Percentiles rank a stretch among this genome's conserved stretches.
These are phyloP conservation scores for Jaapia argillacea DNA, from an alignment of 768 basidiomycete genomes.

Conservation along the genomic window DNA sequence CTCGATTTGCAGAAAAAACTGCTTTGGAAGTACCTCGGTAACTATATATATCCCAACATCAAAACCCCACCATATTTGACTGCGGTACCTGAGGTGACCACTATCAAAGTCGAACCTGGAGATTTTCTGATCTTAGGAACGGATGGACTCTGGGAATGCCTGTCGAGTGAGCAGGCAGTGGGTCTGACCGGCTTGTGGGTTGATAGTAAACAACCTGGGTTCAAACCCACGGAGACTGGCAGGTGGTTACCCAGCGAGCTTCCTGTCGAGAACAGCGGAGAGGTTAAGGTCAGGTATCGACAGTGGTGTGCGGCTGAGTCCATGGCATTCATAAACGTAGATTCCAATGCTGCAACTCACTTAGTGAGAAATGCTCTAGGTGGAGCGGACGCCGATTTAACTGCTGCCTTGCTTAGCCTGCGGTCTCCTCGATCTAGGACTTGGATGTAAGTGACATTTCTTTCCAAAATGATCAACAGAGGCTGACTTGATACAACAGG, in stretches of 20 bases:
- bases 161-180: slow-evolving; percentile 45
- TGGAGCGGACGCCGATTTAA: slow-evolving; percentile 35
- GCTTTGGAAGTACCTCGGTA: slow-evolving; percentile 24
- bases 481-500: slow-evolving; percentile 7
- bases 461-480: not conserved
- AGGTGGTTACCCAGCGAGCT: slow-evolving; percentile 13
- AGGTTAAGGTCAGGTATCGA: slow-evolving; percentile 23
- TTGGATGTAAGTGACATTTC: slow-evolving; percentile 26
- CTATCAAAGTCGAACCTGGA: slow-evolving; percentile 28
- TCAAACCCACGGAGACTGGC: no score
- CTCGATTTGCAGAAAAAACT: slow-evolving; percentile 26
- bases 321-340: slow-evolving; percentile 28
- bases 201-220: no score
- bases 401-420: slow-evolving; percentile 28
- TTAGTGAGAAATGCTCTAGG: slow-evolving; percentile 45
- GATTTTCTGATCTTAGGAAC: slow-evolving; percentile 47
- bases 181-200: slow-evolving; percentile 41
- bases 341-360: slow-evolving; percentile 39
- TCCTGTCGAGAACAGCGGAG: slow-evolving; percentile 20
- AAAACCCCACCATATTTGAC: slow-evolving; percentile 42
- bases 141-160: slow-evolving; percentile 42
- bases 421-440: slow-evolving; percentile 25
- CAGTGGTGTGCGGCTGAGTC: slow-evolving; percentile 28
- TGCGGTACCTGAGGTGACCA: slow-evolving; percentile 41
- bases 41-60: slow-evolving; percentile 18